A percentile compares a stretch with the other conserved stretches of the same genome.
phyloP scores from a whole-genome alignment of 1,139 yeast genomes.

The Diutina sp. region DNA sequence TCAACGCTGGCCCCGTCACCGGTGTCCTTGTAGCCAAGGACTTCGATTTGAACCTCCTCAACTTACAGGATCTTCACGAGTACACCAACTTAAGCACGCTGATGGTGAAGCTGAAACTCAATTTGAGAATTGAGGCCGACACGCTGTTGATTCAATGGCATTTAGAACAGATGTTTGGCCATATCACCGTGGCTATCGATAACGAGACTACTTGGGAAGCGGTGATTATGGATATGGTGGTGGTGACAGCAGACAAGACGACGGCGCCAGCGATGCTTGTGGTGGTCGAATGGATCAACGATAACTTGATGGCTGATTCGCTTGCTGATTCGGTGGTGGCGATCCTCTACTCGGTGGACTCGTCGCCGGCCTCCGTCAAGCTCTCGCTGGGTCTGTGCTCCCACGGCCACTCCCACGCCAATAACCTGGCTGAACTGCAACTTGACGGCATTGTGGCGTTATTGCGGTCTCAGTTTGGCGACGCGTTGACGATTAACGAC shows the following conservation, averaged over 20 bases:
- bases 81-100: conserved; percentile 83
- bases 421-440: conserved; percentile 7
- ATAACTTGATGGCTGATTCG: conserved; percentile 71
- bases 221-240: conserved; percentile 32
- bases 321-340: conserved; percentile 92
- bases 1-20: conserved; percentile 24
- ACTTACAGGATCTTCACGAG: conserved; percentile 78
- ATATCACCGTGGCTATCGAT: conserved; percentile 52
- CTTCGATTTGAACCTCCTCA: conserved; percentile 73
- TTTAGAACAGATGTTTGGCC: conserved; percentile 91
- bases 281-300: conserved; percentile 84
- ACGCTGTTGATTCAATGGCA: conserved; percentile 79
- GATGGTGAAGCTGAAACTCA: conserved; percentile 69
- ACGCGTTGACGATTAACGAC: conserved; percentile 35
- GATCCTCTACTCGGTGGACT: conserved; percentile 78
- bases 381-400: conserved; percentile 50
- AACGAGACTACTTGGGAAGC: conserved; percentile 45
- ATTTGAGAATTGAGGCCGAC: conserved; percentile 67
- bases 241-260: conserved; percentile 30
- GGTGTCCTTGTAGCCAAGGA: conserved; percentile 89
- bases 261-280: conserved; percentile 23
- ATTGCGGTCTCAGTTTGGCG: conserved; percentile 81
- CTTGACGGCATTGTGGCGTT: conserved; percentile 52
- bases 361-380: conserved; percentile 91
- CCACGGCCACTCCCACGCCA: conserved; percentile 15